Percentiles rank a stretch among this genome's conserved stretches.
phyloP scores from a whole-genome alignment of 108 stramenopile genomes.

The Nitzschia inconspicua region DNA sequence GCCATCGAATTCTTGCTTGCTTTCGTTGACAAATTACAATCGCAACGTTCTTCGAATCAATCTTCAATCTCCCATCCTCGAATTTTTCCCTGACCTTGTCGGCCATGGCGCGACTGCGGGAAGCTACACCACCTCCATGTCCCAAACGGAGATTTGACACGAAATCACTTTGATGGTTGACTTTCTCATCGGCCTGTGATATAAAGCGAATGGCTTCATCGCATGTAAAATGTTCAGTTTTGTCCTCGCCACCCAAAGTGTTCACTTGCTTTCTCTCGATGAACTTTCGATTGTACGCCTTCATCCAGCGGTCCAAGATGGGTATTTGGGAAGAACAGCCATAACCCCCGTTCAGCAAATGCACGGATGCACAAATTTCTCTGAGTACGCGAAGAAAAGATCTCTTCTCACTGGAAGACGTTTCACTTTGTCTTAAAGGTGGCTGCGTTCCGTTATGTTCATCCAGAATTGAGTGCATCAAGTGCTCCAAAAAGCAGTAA shows the following conservation, averaged over 20 bases:
- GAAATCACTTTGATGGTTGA: slow-evolving; percentile 22
- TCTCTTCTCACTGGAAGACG: no score
- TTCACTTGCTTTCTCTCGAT: background rate
- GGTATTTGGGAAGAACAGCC: slow-evolving; percentile 5
- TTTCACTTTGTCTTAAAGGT: background rate
- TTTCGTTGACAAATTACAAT: no score
- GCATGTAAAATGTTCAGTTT: slow-evolving; percentile 17
- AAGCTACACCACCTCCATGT: slow-evolving; percentile 22
- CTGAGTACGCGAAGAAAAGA: slow-evolving; percentile 17
- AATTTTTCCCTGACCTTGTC: slow-evolving; percentile 16
- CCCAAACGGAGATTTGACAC: slow-evolving; percentile 36
- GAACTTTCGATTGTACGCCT: background rate
- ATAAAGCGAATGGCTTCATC: slow-evolving; percentile 35
- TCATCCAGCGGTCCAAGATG: slow-evolving; percentile 4
- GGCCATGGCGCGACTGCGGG: slow-evolving; percentile 36
- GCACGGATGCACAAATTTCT: slow-evolving; percentile 1
- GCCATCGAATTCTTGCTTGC: slow-evolving; percentile 46
- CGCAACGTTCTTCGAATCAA: no score
- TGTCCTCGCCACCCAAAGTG: background rate
- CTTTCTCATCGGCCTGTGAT: slow-evolving; percentile 18
- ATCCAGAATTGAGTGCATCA: slow-evolving; percentile 15
- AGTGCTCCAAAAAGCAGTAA: slow-evolving; percentile 55
- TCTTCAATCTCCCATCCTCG: slow-evolving; percentile 3
- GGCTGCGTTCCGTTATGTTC: background rate
- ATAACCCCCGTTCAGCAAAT: slow-evolving; percentile 15